A percentile compares a stretch with the other conserved stretches of the same genome.
Evolutionary conservation across 164 flowering plant species (phyloP).

Genomic region (Santalum album): DNA sequence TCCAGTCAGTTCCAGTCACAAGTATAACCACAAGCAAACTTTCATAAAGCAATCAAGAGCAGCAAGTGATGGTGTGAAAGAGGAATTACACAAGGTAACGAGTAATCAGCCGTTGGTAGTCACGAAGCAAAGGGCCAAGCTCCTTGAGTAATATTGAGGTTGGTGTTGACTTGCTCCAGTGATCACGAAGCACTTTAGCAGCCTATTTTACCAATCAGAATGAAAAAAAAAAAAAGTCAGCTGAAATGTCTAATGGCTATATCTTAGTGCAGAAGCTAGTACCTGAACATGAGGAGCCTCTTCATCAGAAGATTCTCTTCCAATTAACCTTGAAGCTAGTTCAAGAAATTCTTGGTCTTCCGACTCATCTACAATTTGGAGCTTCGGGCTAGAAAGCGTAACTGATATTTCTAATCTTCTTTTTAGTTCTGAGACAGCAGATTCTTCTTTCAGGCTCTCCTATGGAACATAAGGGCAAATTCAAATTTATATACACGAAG

Average conservation of each 20-base stretch:
- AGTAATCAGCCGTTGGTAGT: constrained; percentile 69
- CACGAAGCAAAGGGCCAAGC: constrained; percentile 85
- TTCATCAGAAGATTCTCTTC: constrained; percentile 17
- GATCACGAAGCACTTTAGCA: constrained; percentile 57
- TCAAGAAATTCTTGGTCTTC: constrained; percentile 74
- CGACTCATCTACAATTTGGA: constrained; percentile 47
- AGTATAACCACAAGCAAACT: neutral
- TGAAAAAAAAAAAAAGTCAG: neutral
- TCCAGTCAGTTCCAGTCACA: neutral
- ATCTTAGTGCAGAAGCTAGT: constrained; percentile 6
- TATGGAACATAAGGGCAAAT: constrained; percentile 15
- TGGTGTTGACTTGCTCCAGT: constrained; percentile 64
- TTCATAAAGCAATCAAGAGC: neutral
- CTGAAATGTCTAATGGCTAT: neutral
- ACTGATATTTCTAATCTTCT: constrained; percentile 45
- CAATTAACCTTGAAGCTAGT: constrained; percentile 41
- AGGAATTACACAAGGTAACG: constrained; percentile 42
- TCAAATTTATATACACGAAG: neutral
- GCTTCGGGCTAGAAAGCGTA: constrained; percentile 28
- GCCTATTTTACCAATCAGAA: constrained; percentile 18
- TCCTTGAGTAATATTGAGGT: constrained; percentile 54
- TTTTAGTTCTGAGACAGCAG: constrained; percentile 47
- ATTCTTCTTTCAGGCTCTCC: constrained; percentile 47
- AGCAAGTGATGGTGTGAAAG: neutral
- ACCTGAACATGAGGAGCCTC: constrained; percentile 20